Base-by-base conservation (phyloP, 2,329 filamentous ascomycete species). In the Pyrenophora teres region DNA sequence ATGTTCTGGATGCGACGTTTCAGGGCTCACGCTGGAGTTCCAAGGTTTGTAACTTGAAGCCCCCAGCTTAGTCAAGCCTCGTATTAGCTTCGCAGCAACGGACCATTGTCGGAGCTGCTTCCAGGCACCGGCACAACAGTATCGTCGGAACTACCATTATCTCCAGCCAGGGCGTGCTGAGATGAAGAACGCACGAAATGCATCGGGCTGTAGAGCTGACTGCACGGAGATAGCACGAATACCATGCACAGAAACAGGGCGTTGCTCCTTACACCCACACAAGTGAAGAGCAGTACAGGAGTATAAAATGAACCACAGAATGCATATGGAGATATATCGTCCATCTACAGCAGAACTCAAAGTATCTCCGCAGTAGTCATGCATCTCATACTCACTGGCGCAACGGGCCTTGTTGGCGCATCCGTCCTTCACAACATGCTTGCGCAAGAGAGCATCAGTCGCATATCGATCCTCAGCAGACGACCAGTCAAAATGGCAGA, bases 401-500 rank as follows among this genome's bases (percentile, higher is more conserved):
- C 76, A 13, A 78, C 76, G 5, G 76, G 76, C 33, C 68, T 74
- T 15, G 67, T 74, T 13, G 76, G 76, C 52, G 64, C 74, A 13
- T 71, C 68, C 6, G 69, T 76, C 3, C 71, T 78, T 18, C 59
- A 71, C 21, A 62, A 68, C 27, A 71, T 75, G 63, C 65, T 78
- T 12, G 60, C 58, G 1, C 68, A 69, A 35, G 63, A 75, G 39
- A 76, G 79, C 32, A 76, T 90, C 50, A 83, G 81, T 41, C 85
- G 83, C 61, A 83, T 92, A 64, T 86, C 86, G 18, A 83, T 92
- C 62, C 79, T 91, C 41, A 85, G 81, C 55, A 80, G 89, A 12
- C 78, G 84, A 9, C 84, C 86, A 0, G 84, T 91, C 1, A 76
- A 80, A 2, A 83, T 87, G 77, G 84, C 81, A 15, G 81, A 87